Evolutionary conservation across 2,329 filamentous ascomycete species (phyloP).

Genomic region (Verruconis gallopava): DNA sequence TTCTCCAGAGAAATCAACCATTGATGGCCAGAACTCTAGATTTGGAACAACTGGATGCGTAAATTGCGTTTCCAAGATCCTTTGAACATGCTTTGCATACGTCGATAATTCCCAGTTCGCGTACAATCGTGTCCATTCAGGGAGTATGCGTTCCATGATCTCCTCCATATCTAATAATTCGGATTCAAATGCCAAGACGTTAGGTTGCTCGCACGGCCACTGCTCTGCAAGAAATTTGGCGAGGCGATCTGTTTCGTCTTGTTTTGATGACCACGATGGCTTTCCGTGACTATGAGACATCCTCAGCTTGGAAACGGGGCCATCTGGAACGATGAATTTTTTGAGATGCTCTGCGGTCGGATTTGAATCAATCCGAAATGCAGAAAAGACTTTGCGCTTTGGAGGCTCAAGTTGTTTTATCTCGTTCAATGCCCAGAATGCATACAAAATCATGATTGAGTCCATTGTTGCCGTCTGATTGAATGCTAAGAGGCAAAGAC

Average conservation of each 20-base stretch:
- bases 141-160: slow-evolving; percentile 27
- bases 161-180: slow-evolving; percentile 24
- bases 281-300: too few species aligned
- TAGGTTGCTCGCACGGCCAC: slow-evolving; percentile 23
- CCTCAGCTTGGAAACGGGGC: not conserved
- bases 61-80: not conserved
- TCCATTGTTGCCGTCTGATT: slow-evolving; percentile 22
- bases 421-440: slow-evolving; percentile 27
- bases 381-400: slow-evolving; percentile 17
- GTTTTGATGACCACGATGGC: too few species aligned
- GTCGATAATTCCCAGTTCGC: slow-evolving; percentile 32
- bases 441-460: slow-evolving; percentile 27
- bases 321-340: not conserved
- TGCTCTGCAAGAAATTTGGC: slow-evolving; percentile 1
- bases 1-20: not conserved
- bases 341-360: not conserved
- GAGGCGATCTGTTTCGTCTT: not conserved
- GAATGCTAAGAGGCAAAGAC: slow-evolving; percentile 30
- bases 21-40: not conserved
- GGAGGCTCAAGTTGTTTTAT: slow-evolving; percentile 26
- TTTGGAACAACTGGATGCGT: not conserved
- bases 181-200: slow-evolving; percentile 16
- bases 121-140: slow-evolving; percentile 35
- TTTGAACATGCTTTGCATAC: slow-evolving; percentile 22
- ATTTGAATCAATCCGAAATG: slow-evolving; percentile 20